Conservation (phyloP, 2,329 filamentous ascomycete species). For the Verticillium nubilum region DNA sequence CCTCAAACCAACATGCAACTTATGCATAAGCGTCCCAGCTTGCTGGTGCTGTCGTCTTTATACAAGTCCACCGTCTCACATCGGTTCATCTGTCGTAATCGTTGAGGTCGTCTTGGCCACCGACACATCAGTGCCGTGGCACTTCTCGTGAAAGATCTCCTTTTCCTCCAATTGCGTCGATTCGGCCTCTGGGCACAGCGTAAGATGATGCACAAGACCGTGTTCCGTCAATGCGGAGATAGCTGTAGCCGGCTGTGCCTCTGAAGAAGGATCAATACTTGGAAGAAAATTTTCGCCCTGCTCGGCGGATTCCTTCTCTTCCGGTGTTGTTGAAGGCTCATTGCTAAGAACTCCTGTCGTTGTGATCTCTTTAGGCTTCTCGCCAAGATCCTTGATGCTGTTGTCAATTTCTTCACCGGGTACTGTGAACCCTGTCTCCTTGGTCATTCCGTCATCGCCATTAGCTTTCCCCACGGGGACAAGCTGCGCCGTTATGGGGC, state of each 20-base stretch:
- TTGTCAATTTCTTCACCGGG: constrained; percentile 8
- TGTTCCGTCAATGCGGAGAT: too few relatives aligned
- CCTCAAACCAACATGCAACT: neutral
- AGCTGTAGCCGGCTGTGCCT: too few relatives aligned
- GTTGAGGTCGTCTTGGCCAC: neutral
- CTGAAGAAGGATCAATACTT: too few relatives aligned
- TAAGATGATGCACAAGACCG: too few relatives aligned
- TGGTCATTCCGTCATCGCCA: neutral
- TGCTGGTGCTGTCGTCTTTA: neutral
- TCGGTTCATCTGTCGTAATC: constrained; percentile 7
- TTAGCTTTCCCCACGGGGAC: neutral
- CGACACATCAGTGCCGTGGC: neutral
- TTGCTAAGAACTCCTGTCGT: neutral
- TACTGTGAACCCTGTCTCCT: constrained; percentile 14
- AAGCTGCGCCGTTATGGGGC: neutral
- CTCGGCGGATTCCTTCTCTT: neutral
- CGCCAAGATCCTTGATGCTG: neutral
- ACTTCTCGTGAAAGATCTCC: neutral
- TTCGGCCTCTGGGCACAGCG: neutral
- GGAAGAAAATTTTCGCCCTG: neutral
- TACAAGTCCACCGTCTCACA: neutral
- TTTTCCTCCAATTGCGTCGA: neutral
- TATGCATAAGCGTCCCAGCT: neutral
- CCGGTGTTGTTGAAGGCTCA: neutral
- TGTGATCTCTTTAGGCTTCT: constrained; percentile 1